These are phyloP conservation scores for Monosporascus sp. DNA, from an alignment of 2,329 filamentous ascomycete genomes.

Conservation along the genomic window DNA sequence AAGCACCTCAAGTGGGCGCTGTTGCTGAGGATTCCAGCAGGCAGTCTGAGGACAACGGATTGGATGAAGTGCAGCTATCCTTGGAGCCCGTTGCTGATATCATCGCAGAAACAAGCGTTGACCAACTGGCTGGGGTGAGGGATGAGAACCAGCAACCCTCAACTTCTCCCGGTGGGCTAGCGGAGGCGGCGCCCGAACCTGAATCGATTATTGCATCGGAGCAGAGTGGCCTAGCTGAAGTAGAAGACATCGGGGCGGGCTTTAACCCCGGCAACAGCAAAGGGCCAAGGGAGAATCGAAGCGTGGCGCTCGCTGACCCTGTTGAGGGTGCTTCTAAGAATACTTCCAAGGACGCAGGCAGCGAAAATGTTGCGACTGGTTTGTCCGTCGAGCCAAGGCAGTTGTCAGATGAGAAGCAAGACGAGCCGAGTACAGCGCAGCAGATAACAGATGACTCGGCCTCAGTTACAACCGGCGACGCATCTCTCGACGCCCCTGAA, in stretches of 20 bases:
- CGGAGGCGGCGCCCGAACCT: constrained; percentile 5
- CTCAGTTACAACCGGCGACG: background rate
- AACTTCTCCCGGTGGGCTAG: background rate
- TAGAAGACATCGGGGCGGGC: constrained; percentile 7
- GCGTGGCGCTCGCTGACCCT: constrained; percentile 16
- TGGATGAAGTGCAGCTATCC: background rate
- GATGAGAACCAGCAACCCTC: constrained; percentile 4
- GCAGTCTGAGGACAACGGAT: background rate
- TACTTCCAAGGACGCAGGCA: constrained; percentile 3
- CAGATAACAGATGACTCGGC: background rate
- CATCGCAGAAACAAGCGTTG: constrained; percentile 1
- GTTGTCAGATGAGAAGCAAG: background rate
- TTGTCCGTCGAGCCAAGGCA: constrained; percentile 3
- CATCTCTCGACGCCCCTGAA: background rate
- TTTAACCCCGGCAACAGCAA: constrained; percentile 6
- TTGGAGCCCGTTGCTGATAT: constrained; percentile 4
- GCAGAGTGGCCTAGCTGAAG: constrained; percentile 7
- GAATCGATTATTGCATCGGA: constrained; percentile 7
- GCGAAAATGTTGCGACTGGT: constrained; percentile 4
- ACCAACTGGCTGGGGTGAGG: constrained; percentile 1
- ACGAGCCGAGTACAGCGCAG: background rate
- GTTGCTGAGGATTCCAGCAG: background rate
- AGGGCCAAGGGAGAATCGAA: constrained; percentile 18
- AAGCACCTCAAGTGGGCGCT: background rate
- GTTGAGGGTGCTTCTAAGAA: constrained; percentile 11